A percentile compares a stretch with the other conserved stretches of the same genome.
phyloP scores from a whole-genome alignment of 2,329 filamentous ascomycete genomes.

The Stagonosporopsis vannaccii region DNA sequence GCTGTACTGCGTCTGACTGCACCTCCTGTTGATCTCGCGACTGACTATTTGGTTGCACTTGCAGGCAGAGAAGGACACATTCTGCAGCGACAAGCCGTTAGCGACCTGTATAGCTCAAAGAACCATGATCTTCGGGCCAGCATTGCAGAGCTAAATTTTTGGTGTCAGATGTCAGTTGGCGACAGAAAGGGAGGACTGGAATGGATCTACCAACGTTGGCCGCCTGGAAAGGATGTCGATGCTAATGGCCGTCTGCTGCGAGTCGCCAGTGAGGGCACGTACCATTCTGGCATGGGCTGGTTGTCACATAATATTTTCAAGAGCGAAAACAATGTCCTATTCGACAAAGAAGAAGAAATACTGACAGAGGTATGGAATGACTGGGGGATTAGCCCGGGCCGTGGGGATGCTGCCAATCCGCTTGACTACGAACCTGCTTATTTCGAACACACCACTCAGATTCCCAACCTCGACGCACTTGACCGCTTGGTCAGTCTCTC shows the following conservation, averaged over 20 bases:
- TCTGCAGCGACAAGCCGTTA: constrained; percentile 71
- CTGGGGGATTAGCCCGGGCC: constrained; percentile 70
- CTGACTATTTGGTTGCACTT: constrained; percentile 81
- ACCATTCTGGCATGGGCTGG: constrained; percentile 78
- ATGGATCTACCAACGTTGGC: constrained; percentile 86
- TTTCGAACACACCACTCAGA: neutral
- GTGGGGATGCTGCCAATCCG: constrained; percentile 53
- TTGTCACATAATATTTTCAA: constrained; percentile 67
- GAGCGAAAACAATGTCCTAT: constrained; percentile 46
- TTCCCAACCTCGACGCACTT: constrained; percentile 46
- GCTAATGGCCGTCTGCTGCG: constrained; percentile 72
- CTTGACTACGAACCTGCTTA: constrained; percentile 51
- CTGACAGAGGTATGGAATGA: constrained; percentile 70
- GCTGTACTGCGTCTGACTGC: constrained; percentile 80
- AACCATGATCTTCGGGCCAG: constrained; percentile 78
- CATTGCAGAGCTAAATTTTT: constrained; percentile 87
- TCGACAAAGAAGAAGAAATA: constrained; percentile 67
- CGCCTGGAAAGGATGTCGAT: constrained; percentile 73
- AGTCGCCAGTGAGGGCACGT: constrained; percentile 83
- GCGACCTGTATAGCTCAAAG: constrained; percentile 73
- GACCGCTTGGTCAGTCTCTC: constrained; percentile 61
- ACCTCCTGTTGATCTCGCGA: constrained; percentile 71
- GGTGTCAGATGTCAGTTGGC: constrained; percentile 95
- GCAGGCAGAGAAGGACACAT: constrained; percentile 91
- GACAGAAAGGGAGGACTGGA: constrained; percentile 86